Evolutionary conservation across 140 eudicot species (phyloP).

Genomic region (Flaveria floridana): DNA sequence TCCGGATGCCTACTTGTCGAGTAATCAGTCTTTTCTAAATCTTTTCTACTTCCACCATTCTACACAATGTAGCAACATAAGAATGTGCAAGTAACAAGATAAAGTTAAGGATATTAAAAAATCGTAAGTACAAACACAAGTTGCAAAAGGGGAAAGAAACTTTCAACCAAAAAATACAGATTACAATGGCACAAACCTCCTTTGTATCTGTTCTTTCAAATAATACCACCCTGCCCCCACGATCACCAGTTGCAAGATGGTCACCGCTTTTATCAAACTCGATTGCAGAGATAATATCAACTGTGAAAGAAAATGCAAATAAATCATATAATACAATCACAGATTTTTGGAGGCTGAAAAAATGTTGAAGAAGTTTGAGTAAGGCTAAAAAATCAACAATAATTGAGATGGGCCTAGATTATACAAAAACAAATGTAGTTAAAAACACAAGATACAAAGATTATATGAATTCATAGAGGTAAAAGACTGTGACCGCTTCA

Average conservation of each 20-base stretch:
- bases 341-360: background rate
- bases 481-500: constrained; percentile 7
- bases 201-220: constrained; percentile 90
- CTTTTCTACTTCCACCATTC: constrained; percentile 77
- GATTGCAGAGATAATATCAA: constrained; percentile 93
- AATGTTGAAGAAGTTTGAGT: background rate
- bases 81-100: constrained; percentile 21
- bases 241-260: constrained; percentile 99
- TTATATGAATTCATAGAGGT: background rate
- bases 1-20: constrained; percentile 81
- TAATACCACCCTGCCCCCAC: constrained; percentile 97
- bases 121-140: constrained; percentile 10
- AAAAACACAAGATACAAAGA: background rate
- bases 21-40: constrained; percentile 70
- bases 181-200: constrained; percentile 51
- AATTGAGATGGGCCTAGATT: background rate
- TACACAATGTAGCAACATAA: constrained; percentile 33
- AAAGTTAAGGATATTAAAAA: background rate
- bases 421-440: background rate
- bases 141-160: constrained; percentile 7
- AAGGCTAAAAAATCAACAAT: background rate
- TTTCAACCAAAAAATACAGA: background rate
- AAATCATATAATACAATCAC: constrained; percentile 23
- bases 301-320: constrained; percentile 41
- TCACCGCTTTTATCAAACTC: constrained; percentile 98